Evolutionary conservation across 352 stramenopile species (phyloP).

Genomic region (Globisporangium alternatum): DNA sequence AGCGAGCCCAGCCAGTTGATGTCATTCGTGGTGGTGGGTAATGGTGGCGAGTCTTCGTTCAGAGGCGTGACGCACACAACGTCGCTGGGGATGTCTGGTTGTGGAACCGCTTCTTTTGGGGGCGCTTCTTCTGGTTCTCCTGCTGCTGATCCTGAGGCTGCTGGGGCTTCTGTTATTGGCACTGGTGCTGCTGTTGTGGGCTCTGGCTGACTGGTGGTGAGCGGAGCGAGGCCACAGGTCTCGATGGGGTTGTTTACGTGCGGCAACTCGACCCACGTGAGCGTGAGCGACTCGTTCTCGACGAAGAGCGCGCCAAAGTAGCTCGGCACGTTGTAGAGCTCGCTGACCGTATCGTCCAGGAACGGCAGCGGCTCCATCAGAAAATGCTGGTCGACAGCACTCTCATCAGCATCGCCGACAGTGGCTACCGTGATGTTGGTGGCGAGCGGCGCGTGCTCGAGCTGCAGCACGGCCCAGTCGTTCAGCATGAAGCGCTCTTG

Average conservation of each 20-base stretch:
- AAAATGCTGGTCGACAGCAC: not conserved
- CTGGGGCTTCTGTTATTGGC: not conserved
- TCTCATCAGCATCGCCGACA: not conserved
- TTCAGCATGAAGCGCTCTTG: not conserved
- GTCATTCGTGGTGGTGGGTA: not conserved
- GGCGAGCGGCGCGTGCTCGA: not conserved
- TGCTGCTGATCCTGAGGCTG: not conserved
- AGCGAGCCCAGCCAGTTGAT: not conserved
- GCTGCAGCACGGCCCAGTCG: slow-evolving; percentile 5
- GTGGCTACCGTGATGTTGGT: not conserved
- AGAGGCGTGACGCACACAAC: slow-evolving; percentile 2
- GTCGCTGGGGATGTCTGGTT: not conserved
- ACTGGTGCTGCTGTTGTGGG: not conserved
- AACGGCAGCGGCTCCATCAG: not conserved
- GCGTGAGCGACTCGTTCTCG: not conserved
- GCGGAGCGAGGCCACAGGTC: not conserved
- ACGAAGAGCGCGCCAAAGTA: slow-evolving; percentile 5
- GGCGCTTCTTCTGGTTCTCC: not conserved
- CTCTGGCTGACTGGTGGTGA: not conserved
- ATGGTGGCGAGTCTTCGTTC: not conserved
- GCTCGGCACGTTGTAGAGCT: not conserved
- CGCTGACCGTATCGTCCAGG: not conserved
- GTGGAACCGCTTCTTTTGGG: not conserved
- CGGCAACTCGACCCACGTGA: slow-evolving; percentile 3
- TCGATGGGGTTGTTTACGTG: not conserved